Conservation (phyloP, 176 grass and related monocot genomes). For the Lolium multiflorum region DNA sequence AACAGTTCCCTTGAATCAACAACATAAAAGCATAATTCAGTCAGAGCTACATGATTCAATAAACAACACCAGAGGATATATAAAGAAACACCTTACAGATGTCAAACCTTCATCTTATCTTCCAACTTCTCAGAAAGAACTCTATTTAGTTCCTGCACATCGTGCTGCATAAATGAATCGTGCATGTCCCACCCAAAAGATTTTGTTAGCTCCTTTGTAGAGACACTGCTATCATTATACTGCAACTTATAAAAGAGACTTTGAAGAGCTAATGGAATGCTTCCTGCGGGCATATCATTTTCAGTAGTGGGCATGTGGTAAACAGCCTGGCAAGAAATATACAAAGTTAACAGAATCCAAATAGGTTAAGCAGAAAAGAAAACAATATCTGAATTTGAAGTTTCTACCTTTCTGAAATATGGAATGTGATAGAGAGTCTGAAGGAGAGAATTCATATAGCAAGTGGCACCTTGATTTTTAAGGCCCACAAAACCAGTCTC, state of each 20-base stretch:
- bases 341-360: constrained; percentile 28
- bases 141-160: constrained; percentile 98
- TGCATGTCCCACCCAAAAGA: constrained; percentile 98
- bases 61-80: constrained; percentile 37
- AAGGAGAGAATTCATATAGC: constrained; percentile 99
- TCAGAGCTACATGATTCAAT: constrained; percentile 53
- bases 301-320: constrained; percentile 99
- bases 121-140: constrained; percentile 99
- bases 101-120: constrained; percentile 99
- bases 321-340: constrained; percentile 75
- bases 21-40: constrained; percentile 63
- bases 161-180: constrained; percentile 99
- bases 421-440: constrained; percentile 98
- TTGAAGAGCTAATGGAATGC: constrained; percentile 96
- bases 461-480: constrained; percentile 99
- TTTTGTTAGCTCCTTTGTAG: constrained; percentile 98
- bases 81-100: constrained; percentile 76
- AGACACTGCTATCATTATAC: constrained; percentile 94
- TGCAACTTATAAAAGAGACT: constrained; percentile 99
- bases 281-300: constrained; percentile 95
- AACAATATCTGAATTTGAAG: constrained; percentile 26
- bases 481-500: constrained; percentile 99
- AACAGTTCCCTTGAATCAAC: constrained; percentile 89
- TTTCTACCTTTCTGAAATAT: constrained; percentile 96
- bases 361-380: constrained; percentile 12